phyloP scores from a whole-genome alignment of 2,329 filamentous ascomycete species.

The Phyllosticta citriasiana region DNA sequence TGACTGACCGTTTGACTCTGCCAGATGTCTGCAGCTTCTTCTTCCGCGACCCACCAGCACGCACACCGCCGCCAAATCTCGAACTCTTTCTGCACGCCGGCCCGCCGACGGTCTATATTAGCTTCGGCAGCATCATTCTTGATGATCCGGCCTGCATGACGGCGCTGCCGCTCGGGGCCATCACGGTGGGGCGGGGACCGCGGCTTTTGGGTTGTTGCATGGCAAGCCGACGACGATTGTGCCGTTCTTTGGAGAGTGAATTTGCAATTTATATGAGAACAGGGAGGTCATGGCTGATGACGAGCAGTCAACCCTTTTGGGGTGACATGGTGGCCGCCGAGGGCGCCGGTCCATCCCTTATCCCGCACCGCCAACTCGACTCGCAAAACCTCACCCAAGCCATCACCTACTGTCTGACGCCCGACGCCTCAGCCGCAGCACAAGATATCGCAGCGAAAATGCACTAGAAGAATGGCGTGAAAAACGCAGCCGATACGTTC shows the following conservation, averaged over 20 bases:
- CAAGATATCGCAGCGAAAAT: slow-evolving; percentile 32
- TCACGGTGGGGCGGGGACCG: slow-evolving; percentile 51
- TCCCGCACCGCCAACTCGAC: slow-evolving; percentile 38
- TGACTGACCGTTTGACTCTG: not conserved
- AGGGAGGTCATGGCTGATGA: no score
- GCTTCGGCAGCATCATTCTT: slow-evolving; percentile 48
- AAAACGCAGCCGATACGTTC: slow-evolving; percentile 35
- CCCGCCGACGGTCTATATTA: slow-evolving; percentile 44
- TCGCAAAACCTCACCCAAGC: slow-evolving; percentile 35
- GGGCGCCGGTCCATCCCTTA: slow-evolving; percentile 40
- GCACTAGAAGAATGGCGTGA: slow-evolving; percentile 31
- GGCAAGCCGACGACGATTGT: slow-evolving; percentile 45
- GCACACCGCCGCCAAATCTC: slow-evolving; percentile 32
- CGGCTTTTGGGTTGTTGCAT: slow-evolving; percentile 43
- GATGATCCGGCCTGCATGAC: slow-evolving; percentile 39
- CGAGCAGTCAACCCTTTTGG: slow-evolving; percentile 41
- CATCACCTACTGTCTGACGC: slow-evolving; percentile 35
- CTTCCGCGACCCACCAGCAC: slow-evolving; percentile 28
- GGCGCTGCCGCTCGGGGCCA: slow-evolving; percentile 38
- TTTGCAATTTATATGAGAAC: not conserved
- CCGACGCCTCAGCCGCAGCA: slow-evolving; percentile 28
- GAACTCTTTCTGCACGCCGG: slow-evolving; percentile 36
- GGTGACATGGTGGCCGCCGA: slow-evolving; percentile 41
- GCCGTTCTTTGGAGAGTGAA: slow-evolving; percentile 46
- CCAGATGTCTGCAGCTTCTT: slow-evolving; percentile 36